Base-by-base conservation (phyloP, 768 basidiomycete species). In the Fomitopsis serialis region DNA sequence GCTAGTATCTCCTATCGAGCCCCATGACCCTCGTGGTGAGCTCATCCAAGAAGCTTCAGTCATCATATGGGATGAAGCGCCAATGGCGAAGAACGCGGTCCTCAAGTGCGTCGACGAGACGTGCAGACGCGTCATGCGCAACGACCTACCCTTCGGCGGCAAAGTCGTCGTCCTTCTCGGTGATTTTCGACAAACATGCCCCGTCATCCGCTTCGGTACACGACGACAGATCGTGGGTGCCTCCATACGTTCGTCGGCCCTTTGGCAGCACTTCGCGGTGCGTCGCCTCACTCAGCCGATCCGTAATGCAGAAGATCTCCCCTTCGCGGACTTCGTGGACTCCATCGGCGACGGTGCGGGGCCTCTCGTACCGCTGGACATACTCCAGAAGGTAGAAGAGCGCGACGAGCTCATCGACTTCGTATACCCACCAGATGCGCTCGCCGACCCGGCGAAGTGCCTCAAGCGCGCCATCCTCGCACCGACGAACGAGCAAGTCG, bases 51-150 rank as follows among this genome's bases (percentile, higher is more conserved):
- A 66, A 21, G 62, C 71, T 0, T 37, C 60, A 1, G 49, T 69
- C 0, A 64, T 75, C 21, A 65, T 72, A 2, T 75, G 73, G 71
- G 75, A 77, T 59, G 74, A 77, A 58, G 66, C 70, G 3, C 74
- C 75, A 1, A 74, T 73, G 70, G 70, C 68, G 15, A 72, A 75
- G 46, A 59, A 54, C 23, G 66, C 71, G 0, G 70, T 68, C 0
- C 48, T 72, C 0, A 47, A 55, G 10, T 73, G 72, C 50, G 66
- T 74, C 10, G 68, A 75, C 40, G 68, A 70, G 15, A 58, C 65
- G 0, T 68, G 64, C 25, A 63, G 65, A 4, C 56, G 56, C 7
- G 57, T 70, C 24, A 70, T 62, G 61, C 42, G 56, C 3, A 66
- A 60, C 49, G 49, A 67, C 40, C 36, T 53, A 13, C 68, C 67